phyloP scores from a whole-genome alignment of 495 filamentous ascomycete species.

The Talaromyces nanjingensis region DNA sequence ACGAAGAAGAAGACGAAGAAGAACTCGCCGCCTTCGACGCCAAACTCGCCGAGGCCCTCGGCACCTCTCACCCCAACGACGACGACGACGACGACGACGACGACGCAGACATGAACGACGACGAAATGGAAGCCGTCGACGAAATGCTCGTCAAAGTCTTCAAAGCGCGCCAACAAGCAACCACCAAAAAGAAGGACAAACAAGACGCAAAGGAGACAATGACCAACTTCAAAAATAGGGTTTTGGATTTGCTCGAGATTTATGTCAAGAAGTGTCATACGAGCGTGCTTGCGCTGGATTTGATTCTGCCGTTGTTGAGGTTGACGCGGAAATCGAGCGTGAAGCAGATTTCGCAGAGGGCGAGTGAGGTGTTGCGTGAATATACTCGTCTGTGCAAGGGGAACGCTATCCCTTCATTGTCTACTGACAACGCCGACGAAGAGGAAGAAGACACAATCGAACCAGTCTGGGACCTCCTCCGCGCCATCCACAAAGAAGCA shows the following conservation, averaged over 20 bases:
- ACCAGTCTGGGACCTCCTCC: slow-evolving; percentile 51
- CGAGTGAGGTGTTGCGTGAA: slow-evolving; percentile 56
- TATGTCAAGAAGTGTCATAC: slow-evolving; percentile 74
- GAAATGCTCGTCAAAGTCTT: slow-evolving; percentile 76
- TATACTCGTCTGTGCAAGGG: slow-evolving; percentile 66
- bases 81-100: slow-evolving; percentile 51
- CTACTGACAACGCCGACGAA: slow-evolving; percentile 11
- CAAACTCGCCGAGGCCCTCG: slow-evolving; percentile 68
- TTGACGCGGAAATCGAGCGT: slow-evolving; percentile 55
- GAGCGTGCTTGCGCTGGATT: slow-evolving; percentile 55
- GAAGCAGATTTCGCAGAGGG: slow-evolving; percentile 68
- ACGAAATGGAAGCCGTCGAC: slow-evolving; percentile 90
- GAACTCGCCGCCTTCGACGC: slow-evolving; percentile 64
- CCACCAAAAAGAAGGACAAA: slow-evolving; percentile 67
- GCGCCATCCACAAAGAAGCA: slow-evolving; percentile 65
- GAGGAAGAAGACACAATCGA: slow-evolving; percentile 26
- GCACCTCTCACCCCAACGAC: slow-evolving; percentile 51
- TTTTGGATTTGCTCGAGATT: slow-evolving; percentile 80
- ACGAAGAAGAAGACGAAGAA: slow-evolving; percentile 37
- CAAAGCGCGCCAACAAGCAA: slow-evolving; percentile 55
- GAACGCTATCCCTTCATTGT: slow-evolving; percentile 32
- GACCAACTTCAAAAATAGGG: slow-evolving; percentile 88
- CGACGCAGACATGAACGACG: slow-evolving; percentile 83
- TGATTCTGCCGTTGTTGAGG: slow-evolving; percentile 59
- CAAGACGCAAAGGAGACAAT: slow-evolving; percentile 85